phyloP scores from a whole-genome alignment of 164 flowering plant species.

The Vitis riparia region DNA sequence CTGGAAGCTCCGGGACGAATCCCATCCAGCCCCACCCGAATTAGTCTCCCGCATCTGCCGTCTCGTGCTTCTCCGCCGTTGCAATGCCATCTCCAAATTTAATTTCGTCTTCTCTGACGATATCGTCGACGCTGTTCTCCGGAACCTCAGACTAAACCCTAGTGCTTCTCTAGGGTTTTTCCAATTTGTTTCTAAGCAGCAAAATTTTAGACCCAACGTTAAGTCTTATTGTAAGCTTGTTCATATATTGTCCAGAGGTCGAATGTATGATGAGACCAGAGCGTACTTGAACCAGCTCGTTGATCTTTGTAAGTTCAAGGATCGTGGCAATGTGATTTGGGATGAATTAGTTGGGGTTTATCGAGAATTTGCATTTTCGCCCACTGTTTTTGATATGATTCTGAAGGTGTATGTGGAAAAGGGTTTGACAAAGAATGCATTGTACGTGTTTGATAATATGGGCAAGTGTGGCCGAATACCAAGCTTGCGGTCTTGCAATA shows the following conservation, averaged over 20 bases:
- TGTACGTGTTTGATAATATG: slow-evolving; percentile 89
- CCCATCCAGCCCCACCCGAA: slow-evolving; percentile 40
- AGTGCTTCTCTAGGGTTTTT: slow-evolving; percentile 56
- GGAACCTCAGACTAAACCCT: slow-evolving; percentile 54
- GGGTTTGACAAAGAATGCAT: slow-evolving; percentile 60
- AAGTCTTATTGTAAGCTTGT: slow-evolving; percentile 60
- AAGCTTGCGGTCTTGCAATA: slow-evolving; percentile 79
- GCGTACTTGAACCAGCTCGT: slow-evolving; percentile 48
- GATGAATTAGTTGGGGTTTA: slow-evolving; percentile 60
- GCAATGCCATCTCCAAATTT: slow-evolving; percentile 39
- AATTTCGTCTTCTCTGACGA: slow-evolving; percentile 59
- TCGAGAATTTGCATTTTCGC: slow-evolving; percentile 64
- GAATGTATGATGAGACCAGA: slow-evolving; percentile 59
- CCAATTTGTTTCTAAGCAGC: slow-evolving; percentile 51
- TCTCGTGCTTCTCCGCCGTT: slow-evolving; percentile 55
- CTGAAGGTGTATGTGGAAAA: slow-evolving; percentile 66
- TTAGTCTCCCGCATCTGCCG: slow-evolving; percentile 58
- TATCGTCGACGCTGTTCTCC: slow-evolving; percentile 56
- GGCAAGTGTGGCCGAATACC: slow-evolving; percentile 60
- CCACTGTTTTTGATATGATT: slow-evolving; percentile 82
- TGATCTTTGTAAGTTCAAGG: slow-evolving; percentile 23
- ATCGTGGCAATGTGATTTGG: slow-evolving; percentile 36
- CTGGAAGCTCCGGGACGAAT: slow-evolving; percentile 54
- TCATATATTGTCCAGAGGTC: slow-evolving; percentile 69
- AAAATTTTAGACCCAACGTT: slow-evolving; percentile 52